phyloP scores from a whole-genome alignment of 805 yeast genomes.

The Saccharomycopsis oosterbeekiorum region DNA sequence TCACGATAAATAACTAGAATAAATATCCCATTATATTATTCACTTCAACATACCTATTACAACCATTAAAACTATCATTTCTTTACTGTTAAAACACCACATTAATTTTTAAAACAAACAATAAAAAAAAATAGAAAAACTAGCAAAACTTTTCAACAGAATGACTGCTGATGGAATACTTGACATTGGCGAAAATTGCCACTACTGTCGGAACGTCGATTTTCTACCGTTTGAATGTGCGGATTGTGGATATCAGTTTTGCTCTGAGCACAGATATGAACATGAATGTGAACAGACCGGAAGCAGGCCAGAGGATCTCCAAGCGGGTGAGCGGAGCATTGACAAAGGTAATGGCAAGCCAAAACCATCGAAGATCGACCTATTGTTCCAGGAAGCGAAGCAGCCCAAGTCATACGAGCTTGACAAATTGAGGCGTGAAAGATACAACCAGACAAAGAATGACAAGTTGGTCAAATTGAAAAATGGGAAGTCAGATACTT shows the following conservation, averaged over 20 bases:
- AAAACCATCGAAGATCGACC: slow-evolving; percentile 32
- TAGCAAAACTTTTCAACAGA: background rate
- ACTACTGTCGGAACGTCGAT: slow-evolving; percentile 42
- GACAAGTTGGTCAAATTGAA: background rate
- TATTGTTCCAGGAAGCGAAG: slow-evolving; percentile 40
- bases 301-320: background rate
- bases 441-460: background rate
- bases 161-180: slow-evolving; percentile 26
- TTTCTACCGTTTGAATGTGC: slow-evolving; percentile 51
- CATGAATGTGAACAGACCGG: slow-evolving; percentile 24
- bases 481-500: slow-evolving; percentile 2
- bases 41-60: no score
- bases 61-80: no score
- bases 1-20: no score
- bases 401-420: slow-evolving; percentile 15
- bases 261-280: slow-evolving; percentile 39
- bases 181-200: slow-evolving; percentile 51
- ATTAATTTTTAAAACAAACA: no score
- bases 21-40: no score
- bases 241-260: slow-evolving; percentile 35
- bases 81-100: no score
- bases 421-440: background rate
- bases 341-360: slow-evolving; percentile 4
- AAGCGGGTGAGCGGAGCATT: slow-evolving; percentile 6
- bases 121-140: background rate